These are phyloP conservation scores for Hymenoscyphus repandus DNA, from an alignment of 2,329 filamentous ascomycete species.

Conservation along the genomic window DNA sequence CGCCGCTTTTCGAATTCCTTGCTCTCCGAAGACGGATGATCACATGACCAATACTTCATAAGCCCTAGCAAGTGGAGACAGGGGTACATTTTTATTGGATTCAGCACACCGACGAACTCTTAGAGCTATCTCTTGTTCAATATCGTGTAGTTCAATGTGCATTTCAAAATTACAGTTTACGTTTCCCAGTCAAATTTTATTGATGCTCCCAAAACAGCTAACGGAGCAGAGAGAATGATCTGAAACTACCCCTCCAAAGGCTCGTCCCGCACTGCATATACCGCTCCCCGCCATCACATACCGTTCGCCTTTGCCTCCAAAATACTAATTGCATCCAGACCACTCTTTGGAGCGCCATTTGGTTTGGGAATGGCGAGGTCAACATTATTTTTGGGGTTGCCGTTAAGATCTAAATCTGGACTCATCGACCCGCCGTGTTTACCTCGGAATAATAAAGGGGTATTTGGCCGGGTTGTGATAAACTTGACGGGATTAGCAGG, in stretches of 20 bases:
- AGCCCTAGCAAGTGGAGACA: too few species aligned
- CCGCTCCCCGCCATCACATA: slow-evolving; percentile 21
- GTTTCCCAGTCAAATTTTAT: not conserved
- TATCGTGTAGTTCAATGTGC: not conserved
- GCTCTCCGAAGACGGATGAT: too few species aligned
- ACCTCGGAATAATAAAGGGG: slow-evolving; percentile 59
- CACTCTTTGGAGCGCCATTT: slow-evolving; percentile 21
- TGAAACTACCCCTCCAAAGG: slow-evolving; percentile 17
- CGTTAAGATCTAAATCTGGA: slow-evolving; percentile 34
- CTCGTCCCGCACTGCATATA: slow-evolving; percentile 11
- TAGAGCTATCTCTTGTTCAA: too few species aligned
- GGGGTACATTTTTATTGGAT: too few species aligned
- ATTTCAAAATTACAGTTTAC: not conserved
- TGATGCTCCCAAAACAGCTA: not conserved
- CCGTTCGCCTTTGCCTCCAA: slow-evolving; percentile 39
- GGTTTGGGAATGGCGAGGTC: slow-evolving; percentile 24
- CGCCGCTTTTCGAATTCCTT: too few species aligned
- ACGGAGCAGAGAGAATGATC: slow-evolving; percentile 7
- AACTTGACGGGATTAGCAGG: slow-evolving; percentile 48
- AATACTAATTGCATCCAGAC: slow-evolving; percentile 31
- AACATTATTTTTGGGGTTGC: slow-evolving; percentile 15
- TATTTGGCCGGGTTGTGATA: slow-evolving; percentile 62
- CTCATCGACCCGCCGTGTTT: slow-evolving; percentile 43
- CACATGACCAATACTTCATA: too few species aligned
- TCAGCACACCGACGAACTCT: too few species aligned